Evolutionary conservation across 2,329 filamentous ascomycete genomes (phyloP), one percentile per base, ranked within the genome.

Genomic region (Colletotrichum sp.): DNA sequence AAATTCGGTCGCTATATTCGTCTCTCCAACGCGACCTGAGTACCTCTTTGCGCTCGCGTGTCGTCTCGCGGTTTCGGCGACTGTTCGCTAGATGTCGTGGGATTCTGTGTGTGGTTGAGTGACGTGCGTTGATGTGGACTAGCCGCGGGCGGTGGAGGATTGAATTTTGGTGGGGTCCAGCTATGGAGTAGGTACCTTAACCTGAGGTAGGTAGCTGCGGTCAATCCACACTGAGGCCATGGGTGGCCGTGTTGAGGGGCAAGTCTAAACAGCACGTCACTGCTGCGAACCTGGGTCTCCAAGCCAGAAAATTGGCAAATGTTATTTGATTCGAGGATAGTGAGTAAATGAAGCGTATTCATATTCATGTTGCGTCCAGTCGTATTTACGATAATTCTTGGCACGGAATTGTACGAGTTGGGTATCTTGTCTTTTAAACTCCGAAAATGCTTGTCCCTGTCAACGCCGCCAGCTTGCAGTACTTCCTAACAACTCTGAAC

Each of bases 371-470:
- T 28, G 55, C 8, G 13, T 63, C n/a, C n/a, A 52, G n/a, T 21
- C 43, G 43, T 52, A 24, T 52, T n/a, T 21, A 52, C 55, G 26
- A 59, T 26, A 16, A 26, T 6, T 59, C 55, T 64, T 43, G 28
- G 26, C 66, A 21, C 32, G n/a, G 52, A 68, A 66, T 34, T 59
- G 36, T 21, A 66, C 28, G 60, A 16, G 28, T 60, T 59, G 70
- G 74, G 74, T 76, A 74, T 76, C 70, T 69, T 60, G 43, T 65
- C 63, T 76, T 34, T 64, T 76, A 52, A 71, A 76, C 74, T 76
- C 64, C 70, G 28, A 74, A 34, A 34, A 71, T 48, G 28, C 63
- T 65, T 65, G 60, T 55, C 68, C 59, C 34, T 34, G 16, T 57
- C 28, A 48, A 66, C 24, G 61, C 60, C 48, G 34, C 71, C 39